Evolutionary conservation across 441 rosid genomes (phyloP).

Genomic region (Erodium texanum): DNA sequence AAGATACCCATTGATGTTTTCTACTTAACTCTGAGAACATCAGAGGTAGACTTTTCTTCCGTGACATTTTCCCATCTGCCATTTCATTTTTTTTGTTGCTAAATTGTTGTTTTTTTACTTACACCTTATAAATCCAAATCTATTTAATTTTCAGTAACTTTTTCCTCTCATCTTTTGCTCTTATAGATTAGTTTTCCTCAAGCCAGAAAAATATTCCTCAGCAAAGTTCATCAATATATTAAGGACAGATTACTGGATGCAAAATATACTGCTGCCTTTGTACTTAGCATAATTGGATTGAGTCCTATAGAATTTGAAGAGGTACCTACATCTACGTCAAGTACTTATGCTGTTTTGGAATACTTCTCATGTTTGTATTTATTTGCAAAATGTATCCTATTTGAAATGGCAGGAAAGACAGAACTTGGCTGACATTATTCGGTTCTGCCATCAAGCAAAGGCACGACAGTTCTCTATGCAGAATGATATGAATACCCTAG

Average conservation of each 20-base stretch:
- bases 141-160: not conserved
- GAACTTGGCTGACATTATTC: slow-evolving; percentile 75
- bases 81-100: slow-evolving; percentile 8
- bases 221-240: slow-evolving; percentile 85
- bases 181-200: slow-evolving; percentile 66
- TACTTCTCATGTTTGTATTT: slow-evolving; percentile 15
- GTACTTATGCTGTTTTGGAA: too few relatives aligned
- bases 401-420: slow-evolving; percentile 73
- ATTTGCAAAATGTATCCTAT: slow-evolving; percentile 1
- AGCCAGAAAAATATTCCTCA: slow-evolving; percentile 65
- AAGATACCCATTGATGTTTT: slow-evolving; percentile 76
- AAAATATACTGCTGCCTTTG: slow-evolving; percentile 80
- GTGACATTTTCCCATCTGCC: slow-evolving; percentile 4
- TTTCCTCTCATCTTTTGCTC: slow-evolving; percentile 10
- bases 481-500: slow-evolving; percentile 48
- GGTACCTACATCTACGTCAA: slow-evolving; percentile 32
- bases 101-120: too few relatives aligned
- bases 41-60: slow-evolving; percentile 53
- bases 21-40: slow-evolving; percentile 55
- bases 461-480: slow-evolving; percentile 64
- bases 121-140: not conserved
- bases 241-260: slow-evolving; percentile 85
- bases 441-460: slow-evolving; percentile 76
- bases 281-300: slow-evolving; percentile 42
- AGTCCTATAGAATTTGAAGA: slow-evolving; percentile 58